phyloP scores from a whole-genome alignment of 805 yeast genomes.

The Komagataella kurtzmanii region DNA sequence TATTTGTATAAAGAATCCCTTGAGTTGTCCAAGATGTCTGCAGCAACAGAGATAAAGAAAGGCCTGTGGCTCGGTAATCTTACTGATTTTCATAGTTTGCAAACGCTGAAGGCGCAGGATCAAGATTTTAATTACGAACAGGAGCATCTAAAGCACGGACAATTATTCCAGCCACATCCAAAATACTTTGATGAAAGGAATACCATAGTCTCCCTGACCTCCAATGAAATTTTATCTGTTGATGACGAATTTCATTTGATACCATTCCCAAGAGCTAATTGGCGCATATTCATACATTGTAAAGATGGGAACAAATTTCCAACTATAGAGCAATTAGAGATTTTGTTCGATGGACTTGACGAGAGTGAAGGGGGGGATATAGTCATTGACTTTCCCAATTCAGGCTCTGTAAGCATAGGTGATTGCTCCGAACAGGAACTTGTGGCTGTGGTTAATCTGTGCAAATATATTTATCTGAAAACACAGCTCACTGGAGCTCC shows the following conservation, averaged over 20 bases:
- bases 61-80: slow-evolving; percentile 77
- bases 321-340: slow-evolving; percentile 20
- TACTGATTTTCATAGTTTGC: slow-evolving; percentile 38
- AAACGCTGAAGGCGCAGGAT: slow-evolving; percentile 20
- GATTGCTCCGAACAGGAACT: slow-evolving; percentile 51
- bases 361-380: slow-evolving; percentile 10
- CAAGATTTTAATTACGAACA: neutral
- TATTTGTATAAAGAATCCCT: slow-evolving; percentile 60
- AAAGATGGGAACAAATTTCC: slow-evolving; percentile 48
- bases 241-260: slow-evolving; percentile 17
- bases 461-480: slow-evolving; percentile 47
- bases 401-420: slow-evolving; percentile 73
- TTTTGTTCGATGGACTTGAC: slow-evolving; percentile 7
- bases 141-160: neutral
- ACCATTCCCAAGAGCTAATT: slow-evolving; percentile 37
- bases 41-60: slow-evolving; percentile 44
- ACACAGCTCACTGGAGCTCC: slow-evolving; percentile 13
- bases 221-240: slow-evolving; percentile 9
- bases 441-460: slow-evolving; percentile 48
- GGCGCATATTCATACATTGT: slow-evolving; percentile 46
- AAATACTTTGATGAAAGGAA: slow-evolving; percentile 36
- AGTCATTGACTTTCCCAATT: slow-evolving; percentile 60
- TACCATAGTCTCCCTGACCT: slow-evolving; percentile 31
- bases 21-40: slow-evolving; percentile 76
- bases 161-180: slow-evolving; percentile 11